Percentiles rank a stretch among this genome's conserved stretches.
Conservation (phyloP, 495 filamentous ascomycete genomes). For the Neurospora hispaniola region DNA sequence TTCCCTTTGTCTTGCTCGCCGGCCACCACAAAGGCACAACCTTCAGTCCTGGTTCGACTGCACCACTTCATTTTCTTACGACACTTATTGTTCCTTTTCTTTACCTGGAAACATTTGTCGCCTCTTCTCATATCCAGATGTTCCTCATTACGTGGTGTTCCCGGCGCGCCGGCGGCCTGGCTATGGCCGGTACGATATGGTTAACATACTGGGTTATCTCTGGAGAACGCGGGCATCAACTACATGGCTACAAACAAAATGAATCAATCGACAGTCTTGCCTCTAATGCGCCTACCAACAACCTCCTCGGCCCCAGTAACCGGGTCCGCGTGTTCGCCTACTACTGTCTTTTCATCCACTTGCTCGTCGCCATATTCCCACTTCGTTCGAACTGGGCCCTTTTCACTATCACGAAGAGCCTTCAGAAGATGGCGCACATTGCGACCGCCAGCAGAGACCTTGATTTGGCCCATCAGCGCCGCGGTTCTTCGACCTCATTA, state of each 20-base stretch:
- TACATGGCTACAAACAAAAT: conserved; percentile 35
- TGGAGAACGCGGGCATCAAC: conserved; percentile 28
- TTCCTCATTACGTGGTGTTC: conserved; percentile 39
- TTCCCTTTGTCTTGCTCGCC: not conserved
- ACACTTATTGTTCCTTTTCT: not conserved
- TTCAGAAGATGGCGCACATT: conserved; percentile 29
- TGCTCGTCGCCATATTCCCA: conserved; percentile 43
- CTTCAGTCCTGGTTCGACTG: not conserved
- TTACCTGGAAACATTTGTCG: not conserved
- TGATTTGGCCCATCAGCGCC: conserved; percentile 34
- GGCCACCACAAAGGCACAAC: not conserved
- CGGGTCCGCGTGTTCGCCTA: conserved; percentile 37
- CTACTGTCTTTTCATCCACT: conserved; percentile 44
- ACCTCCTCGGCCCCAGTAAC: conserved; percentile 22
- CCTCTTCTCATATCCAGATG: conserved; percentile 18
- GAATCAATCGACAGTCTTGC: conserved; percentile 32
- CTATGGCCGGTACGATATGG: conserved; percentile 32
- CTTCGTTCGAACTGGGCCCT: conserved; percentile 43
- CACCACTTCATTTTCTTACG: not conserved
- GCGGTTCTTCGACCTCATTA: conserved; percentile 39
- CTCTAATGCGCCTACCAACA: conserved; percentile 20
- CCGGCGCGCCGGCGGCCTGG: conserved; percentile 37
- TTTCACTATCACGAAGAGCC: conserved; percentile 33
- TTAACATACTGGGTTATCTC: conserved; percentile 39
- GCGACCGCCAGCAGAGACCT: conserved; percentile 27